Conservation (phyloP, 2,329 filamentous ascomycete species). For the Ophiostoma montium region DNA sequence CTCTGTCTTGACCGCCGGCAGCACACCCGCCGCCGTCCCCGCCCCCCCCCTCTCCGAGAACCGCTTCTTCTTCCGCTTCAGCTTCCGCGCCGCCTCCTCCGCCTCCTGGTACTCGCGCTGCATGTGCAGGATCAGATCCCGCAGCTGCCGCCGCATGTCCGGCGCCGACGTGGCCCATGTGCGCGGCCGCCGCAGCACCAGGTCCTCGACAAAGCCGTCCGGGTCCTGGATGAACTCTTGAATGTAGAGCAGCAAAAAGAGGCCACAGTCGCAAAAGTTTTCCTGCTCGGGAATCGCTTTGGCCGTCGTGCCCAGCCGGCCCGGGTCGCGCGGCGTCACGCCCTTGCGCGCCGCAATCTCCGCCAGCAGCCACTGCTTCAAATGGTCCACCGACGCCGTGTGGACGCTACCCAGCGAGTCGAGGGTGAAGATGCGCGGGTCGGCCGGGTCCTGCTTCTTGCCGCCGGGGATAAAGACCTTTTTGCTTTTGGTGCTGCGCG, state of each 20-base stretch:
- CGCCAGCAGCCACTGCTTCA: slow-evolving; percentile 63
- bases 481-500: slow-evolving; percentile 14
- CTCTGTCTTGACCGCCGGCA: background rate
- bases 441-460: slow-evolving; percentile 32
- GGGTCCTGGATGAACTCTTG: slow-evolving; percentile 68
- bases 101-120: slow-evolving; percentile 41
- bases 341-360: slow-evolving; percentile 54
- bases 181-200: slow-evolving; percentile 45
- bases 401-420: slow-evolving; percentile 67
- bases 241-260: slow-evolving; percentile 75
- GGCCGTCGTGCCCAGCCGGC: slow-evolving; percentile 46
- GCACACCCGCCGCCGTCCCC: background rate
- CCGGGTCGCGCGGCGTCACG: slow-evolving; percentile 24
- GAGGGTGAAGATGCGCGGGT: slow-evolving; percentile 67
- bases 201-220: slow-evolving; percentile 49
- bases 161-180: slow-evolving; percentile 41
- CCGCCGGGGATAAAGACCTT: slow-evolving; percentile 20
- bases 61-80: background rate
- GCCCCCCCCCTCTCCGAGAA: background rate
- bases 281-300: slow-evolving; percentile 63
- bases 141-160: slow-evolving; percentile 49
- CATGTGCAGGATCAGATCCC: slow-evolving; percentile 49
- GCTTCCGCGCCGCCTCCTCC: slow-evolving; percentile 23
- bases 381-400: slow-evolving; percentile 44
- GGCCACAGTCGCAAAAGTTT: slow-evolving; percentile 80